phyloP scores from a whole-genome alignment of 441 rosid species.

The Populus hybrid region DNA sequence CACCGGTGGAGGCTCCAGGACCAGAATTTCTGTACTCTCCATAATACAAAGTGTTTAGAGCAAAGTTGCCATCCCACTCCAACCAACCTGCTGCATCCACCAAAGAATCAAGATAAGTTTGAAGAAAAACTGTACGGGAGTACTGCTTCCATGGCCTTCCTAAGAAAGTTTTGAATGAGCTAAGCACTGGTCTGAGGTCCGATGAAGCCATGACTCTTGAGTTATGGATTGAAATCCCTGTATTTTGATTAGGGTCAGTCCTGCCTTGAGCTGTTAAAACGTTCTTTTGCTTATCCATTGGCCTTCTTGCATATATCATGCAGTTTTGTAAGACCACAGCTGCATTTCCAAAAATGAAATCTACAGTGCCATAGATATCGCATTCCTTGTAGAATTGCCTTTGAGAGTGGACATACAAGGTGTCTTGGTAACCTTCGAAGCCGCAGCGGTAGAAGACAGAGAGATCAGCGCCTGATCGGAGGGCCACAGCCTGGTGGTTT shows the following conservation, averaged over 20 bases:
- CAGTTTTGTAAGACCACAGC: slow-evolving; percentile 34
- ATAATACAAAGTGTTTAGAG: slow-evolving; percentile 12
- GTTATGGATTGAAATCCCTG: slow-evolving; percentile 56
- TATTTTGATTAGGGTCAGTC: slow-evolving; percentile 65
- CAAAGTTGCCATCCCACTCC: slow-evolving; percentile 18
- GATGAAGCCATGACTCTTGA: slow-evolving; percentile 33
- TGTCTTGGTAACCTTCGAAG: slow-evolving; percentile 40
- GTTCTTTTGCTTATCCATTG: slow-evolving; percentile 48
- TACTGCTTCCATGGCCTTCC: slow-evolving; percentile 49
- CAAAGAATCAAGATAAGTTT: slow-evolving; percentile 30
- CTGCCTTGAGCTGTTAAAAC: slow-evolving; percentile 78
- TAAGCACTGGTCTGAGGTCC: slow-evolving; percentile 27
- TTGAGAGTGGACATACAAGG: slow-evolving; percentile 30
- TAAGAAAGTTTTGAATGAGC: slow-evolving; percentile 30
- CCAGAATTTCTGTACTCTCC: slow-evolving; percentile 39
- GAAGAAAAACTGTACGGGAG: slow-evolving; percentile 37
- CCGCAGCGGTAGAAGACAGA: slow-evolving; percentile 28
- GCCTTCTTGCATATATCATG: slow-evolving; percentile 43
- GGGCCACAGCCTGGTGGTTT: slow-evolving; percentile 37
- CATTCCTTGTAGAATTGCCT: slow-evolving; percentile 40
- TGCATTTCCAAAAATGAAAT: slow-evolving; percentile 46
- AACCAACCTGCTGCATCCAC: slow-evolving; percentile 37
- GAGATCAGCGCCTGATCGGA: slow-evolving; percentile 20
- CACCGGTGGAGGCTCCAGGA: slow-evolving; percentile 27
- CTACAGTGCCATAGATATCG: slow-evolving; percentile 36